Evolutionary conservation across 139 green algal species (phyloP).

Genomic region (Chloropicon primus): DNA sequence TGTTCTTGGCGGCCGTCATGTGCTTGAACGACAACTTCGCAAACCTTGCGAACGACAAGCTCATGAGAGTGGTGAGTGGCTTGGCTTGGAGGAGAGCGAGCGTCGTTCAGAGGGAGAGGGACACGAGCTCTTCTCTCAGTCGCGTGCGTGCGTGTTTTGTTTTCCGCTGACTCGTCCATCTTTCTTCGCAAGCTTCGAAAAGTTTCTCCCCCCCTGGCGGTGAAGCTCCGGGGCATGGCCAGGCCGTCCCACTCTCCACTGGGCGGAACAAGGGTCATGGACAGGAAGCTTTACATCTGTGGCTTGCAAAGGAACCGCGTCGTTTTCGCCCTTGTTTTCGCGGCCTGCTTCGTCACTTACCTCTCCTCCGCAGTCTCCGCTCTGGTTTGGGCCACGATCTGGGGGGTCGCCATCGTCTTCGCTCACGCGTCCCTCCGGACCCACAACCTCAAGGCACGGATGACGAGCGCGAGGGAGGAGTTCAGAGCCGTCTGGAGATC

Average conservation of each 20-base stretch:
- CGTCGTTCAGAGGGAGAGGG: too few species aligned
- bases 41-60: too few species aligned
- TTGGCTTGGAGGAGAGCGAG: too few species aligned
- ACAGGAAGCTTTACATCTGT: too few species aligned
- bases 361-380: slow-evolving; percentile 6
- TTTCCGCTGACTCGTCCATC: too few species aligned
- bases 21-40: slow-evolving; percentile 39
- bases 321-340: too few species aligned
- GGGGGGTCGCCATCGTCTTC: slow-evolving; percentile 13
- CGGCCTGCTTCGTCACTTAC: slow-evolving; percentile 11
- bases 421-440: slow-evolving; percentile 22
- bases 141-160: too few species aligned
- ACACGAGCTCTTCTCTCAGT: too few species aligned
- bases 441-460: slow-evolving; percentile 33
- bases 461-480: slow-evolving; percentile 29
- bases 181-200: slow-evolving; percentile 23
- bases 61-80: too few species aligned
- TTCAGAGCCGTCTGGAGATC: slow-evolving; percentile 36
- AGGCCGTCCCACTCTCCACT: neutral
- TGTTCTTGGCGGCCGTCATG: neutral
- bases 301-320: too few species aligned
- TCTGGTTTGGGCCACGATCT: slow-evolving; percentile 15
- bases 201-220: slow-evolving; percentile 12
- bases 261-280: too few species aligned
- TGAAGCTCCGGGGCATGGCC: slow-evolving; percentile 8